Evolutionary conservation across 2,329 filamentous ascomycete genomes (phyloP).

Genomic region (Dactylonectria estremocensis): DNA sequence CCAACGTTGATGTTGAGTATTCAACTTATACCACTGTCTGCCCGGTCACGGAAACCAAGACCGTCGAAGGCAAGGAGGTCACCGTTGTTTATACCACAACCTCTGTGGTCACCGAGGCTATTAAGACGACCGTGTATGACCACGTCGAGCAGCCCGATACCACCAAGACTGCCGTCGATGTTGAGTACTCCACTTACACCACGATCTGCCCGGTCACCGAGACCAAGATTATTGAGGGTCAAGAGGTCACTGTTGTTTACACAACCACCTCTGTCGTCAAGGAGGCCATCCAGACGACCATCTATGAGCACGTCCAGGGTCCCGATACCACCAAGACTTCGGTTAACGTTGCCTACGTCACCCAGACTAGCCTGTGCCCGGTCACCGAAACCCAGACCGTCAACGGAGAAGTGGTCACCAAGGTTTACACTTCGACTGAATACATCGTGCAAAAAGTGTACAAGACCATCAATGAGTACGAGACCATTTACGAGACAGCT

Average conservation of each 20-base stretch:
- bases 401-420: conserved; percentile 58
- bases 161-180: conserved; percentile 52
- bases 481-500: conserved; percentile 46
- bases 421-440: conserved; percentile 50
- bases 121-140: conserved; percentile 52
- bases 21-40: conserved; percentile 61
- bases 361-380: conserved; percentile 56
- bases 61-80: conserved; percentile 46
- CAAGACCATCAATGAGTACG: conserved; percentile 55
- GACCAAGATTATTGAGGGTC: conserved; percentile 52
- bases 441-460: conserved; percentile 54
- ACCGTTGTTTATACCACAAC: conserved; percentile 51
- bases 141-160: conserved; percentile 57
- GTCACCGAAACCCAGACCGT: conserved; percentile 51
- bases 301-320: conserved; percentile 54
- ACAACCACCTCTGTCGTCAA: conserved; percentile 48
- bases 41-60: conserved; percentile 59
- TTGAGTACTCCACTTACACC: conserved; percentile 61
- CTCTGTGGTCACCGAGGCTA: conserved; percentile 47
- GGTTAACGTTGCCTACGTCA: conserved; percentile 56
- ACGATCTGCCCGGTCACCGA: conserved; percentile 60
- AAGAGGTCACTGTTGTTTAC: conserved; percentile 36
- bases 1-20: conserved; percentile 53
- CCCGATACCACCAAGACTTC: conserved; percentile 56
- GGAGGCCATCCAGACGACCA: conserved; percentile 47